Percentiles rank a stretch among this genome's conserved stretches.
phyloP scores from a whole-genome alignment of 305 asterid genomes.

The Lippia alba region DNA sequence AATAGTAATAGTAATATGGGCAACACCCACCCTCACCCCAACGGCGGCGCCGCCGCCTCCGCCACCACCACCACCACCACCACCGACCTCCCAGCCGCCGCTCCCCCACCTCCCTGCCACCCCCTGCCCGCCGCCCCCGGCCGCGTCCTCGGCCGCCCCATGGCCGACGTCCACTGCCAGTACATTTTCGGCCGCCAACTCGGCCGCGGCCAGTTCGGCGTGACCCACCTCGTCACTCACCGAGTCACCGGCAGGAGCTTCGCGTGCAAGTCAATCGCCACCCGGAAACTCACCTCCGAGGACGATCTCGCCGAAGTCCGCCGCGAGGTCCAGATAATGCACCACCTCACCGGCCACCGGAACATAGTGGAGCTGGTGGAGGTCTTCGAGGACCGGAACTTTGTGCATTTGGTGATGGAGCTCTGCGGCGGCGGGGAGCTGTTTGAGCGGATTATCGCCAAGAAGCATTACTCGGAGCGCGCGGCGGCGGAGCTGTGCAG shows the following conservation, averaged over 20 bases:
- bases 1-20: constrained; percentile 41
- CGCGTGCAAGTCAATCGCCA: constrained; percentile 78
- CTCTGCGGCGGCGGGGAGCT: constrained; percentile 72
- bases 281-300: constrained; percentile 49
- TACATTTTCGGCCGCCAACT: constrained; percentile 65
- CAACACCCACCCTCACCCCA: constrained; percentile 28
- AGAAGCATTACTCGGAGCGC: constrained; percentile 68
- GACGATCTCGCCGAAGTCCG: constrained; percentile 66
- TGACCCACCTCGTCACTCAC: constrained; percentile 61
- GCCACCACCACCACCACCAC: constrained; percentile 36
- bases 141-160: constrained; percentile 60
- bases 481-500: constrained; percentile 67
- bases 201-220: constrained; percentile 75
- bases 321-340: constrained; percentile 84
- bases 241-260: constrained; percentile 42
- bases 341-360: constrained; percentile 66
- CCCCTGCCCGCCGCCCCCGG: constrained; percentile 49
- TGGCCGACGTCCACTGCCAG: constrained; percentile 52
- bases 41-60: constrained; percentile 34
- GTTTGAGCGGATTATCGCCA: constrained; percentile 62
- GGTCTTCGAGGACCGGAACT: constrained; percentile 56
- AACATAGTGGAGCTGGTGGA: constrained; percentile 66
- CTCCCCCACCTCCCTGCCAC: constrained; percentile 51
- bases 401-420: constrained; percentile 63
- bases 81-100: constrained; percentile 42